A percentile compares a stretch with the other conserved stretches of the same genome.
Evolutionary conservation across 163 green algal genomes (phyloP).

Genomic region (Scenedesmus sp.): DNA sequence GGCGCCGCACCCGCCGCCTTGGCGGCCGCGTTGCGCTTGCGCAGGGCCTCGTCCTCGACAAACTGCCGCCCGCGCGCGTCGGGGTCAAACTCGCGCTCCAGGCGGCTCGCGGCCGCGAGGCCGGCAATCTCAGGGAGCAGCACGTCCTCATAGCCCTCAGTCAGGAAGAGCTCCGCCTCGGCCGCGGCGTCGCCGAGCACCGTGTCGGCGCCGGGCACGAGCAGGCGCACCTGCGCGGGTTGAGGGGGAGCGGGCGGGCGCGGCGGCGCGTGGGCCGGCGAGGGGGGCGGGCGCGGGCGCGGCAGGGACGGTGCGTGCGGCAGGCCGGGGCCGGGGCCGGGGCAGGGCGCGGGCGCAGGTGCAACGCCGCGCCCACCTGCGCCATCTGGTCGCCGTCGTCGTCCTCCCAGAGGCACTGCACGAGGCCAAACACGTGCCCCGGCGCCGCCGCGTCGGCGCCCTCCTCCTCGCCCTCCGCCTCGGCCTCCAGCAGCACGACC

Average conservation of each 20-base stretch:
- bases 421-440: slow-evolving; percentile 60
- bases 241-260: too few relatives aligned
- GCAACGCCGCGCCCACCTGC: slow-evolving; percentile 56
- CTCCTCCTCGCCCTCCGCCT: slow-evolving; percentile 41
- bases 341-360: too few relatives aligned
- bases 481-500: slow-evolving; percentile 58
- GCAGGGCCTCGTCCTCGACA: slow-evolving; percentile 62
- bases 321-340: too few relatives aligned
- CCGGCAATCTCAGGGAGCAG: background rate
- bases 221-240: slow-evolving; percentile 71
- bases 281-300: too few relatives aligned
- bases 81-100: slow-evolving; percentile 58
- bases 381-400: slow-evolving; percentile 44
- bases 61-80: slow-evolving; percentile 56
- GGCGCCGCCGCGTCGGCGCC: slow-evolving; percentile 17
- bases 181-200: slow-evolving; percentile 89
- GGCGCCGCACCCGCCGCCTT: slow-evolving; percentile 30
- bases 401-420: slow-evolving; percentile 82
- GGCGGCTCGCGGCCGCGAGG: slow-evolving; percentile 29
- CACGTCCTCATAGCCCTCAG: slow-evolving; percentile 50
- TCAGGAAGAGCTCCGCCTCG: slow-evolving; percentile 90
- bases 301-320: too few relatives aligned
- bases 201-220: slow-evolving; percentile 82
- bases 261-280: too few relatives aligned
- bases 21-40: slow-evolving; percentile 34